phyloP scores from a whole-genome alignment of 225 moss, liverwort and hornwort genomes.

The Marchantia polymorpha region DNA sequence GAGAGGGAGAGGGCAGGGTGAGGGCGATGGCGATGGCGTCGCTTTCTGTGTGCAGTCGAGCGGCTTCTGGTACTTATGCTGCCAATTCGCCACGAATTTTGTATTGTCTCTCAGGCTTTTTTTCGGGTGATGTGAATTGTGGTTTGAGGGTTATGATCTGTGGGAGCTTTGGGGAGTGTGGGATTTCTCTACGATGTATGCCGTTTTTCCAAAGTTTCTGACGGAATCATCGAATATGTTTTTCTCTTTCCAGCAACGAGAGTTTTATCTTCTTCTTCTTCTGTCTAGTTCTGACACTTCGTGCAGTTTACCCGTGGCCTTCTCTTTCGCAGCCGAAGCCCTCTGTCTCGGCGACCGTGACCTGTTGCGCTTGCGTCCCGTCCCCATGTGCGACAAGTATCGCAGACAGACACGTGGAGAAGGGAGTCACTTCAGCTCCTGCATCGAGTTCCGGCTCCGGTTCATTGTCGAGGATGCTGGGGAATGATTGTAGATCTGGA shows the following conservation, averaged over 20 bases:
- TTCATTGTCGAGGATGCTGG: constrained; percentile 7
- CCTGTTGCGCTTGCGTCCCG: not conserved
- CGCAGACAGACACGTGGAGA: constrained; percentile 3
- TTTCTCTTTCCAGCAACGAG: no score
- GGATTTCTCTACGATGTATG: not conserved
- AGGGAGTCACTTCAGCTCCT: not conserved
- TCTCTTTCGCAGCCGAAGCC: constrained; percentile 22
- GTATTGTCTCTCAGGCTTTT: not conserved
- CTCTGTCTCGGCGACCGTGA: not conserved
- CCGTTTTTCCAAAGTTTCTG: no score
- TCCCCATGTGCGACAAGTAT: not conserved
- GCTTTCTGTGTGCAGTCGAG: not conserved
- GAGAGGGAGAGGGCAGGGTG: not conserved
- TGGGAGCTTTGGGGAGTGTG: no score
- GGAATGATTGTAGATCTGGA: not conserved
- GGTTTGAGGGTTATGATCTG: no score
- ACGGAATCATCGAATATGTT: no score
- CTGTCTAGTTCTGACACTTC: constrained; percentile 20
- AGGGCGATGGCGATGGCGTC: constrained; percentile 14
- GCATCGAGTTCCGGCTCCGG: constrained; percentile 1
- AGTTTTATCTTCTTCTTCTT: no score
- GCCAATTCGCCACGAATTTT: not conserved
- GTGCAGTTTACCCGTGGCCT: constrained; percentile 33
- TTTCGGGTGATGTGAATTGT: not conserved
- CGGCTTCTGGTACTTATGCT: constrained; percentile 11